Conservation (phyloP, 331 rosid genomes). For the Phaseolus coccineus region DNA sequence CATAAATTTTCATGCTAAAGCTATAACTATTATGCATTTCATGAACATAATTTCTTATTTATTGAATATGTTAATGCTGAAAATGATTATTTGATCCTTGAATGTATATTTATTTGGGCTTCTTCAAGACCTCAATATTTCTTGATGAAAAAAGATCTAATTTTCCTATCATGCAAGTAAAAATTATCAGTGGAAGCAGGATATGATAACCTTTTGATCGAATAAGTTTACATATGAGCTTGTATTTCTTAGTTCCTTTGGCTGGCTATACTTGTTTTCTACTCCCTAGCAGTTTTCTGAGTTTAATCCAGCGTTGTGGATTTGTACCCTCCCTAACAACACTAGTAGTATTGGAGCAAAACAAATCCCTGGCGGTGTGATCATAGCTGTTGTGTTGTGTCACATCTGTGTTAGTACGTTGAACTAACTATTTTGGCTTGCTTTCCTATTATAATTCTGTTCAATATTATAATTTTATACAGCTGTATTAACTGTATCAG, state of each 20-base stretch:
- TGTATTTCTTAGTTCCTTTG: constrained; percentile 7
- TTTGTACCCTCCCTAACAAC: constrained; percentile 14
- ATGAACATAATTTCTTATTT: neutral
- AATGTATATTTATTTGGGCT: neutral
- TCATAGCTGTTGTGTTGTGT: constrained; percentile 6
- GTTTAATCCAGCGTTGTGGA: neutral
- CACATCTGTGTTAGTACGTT: neutral
- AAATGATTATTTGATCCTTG: neutral
- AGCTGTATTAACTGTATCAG: too few species aligned
- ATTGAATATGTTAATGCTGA: constrained; percentile 11
- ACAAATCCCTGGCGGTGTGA: constrained; percentile 8
- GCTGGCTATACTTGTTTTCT: neutral
- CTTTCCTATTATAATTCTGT: neutral
- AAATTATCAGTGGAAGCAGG: neutral
- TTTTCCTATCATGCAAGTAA: neutral
- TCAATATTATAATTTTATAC: too few species aligned
- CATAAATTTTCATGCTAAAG: constrained; percentile 4
- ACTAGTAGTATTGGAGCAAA: neutral
- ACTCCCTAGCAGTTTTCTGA: neutral
- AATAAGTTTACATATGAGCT: neutral
- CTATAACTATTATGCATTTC: neutral
- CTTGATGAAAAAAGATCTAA: neutral
- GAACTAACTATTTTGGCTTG: neutral
- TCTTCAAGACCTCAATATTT: constrained; percentile 7
- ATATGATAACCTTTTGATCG: neutral